Conservation (phyloP, 176 grass and related monocot species). For the Metroxylon sagu region DNA sequence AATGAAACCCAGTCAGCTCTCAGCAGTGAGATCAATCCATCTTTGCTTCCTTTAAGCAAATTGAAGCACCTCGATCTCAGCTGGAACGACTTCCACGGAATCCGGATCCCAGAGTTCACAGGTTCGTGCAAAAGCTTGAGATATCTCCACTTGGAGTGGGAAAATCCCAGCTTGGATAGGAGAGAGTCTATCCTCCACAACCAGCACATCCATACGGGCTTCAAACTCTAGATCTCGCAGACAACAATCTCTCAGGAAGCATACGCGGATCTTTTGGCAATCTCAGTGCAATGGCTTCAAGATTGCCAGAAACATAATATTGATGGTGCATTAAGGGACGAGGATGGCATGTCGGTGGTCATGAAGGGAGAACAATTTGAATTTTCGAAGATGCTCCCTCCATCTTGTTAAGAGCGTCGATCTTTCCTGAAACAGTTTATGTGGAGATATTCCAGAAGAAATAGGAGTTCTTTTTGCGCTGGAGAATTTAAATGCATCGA, state of each 20-base stretch:
- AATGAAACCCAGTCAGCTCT: not conserved
- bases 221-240: too few species aligned
- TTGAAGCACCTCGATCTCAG: conserved; percentile 13
- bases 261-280: too few species aligned
- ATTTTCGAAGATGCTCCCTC: not conserved
- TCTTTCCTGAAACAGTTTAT: conserved; percentile 6
- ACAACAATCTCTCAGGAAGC: too few species aligned
- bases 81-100: not conserved
- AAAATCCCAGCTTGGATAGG: too few species aligned
- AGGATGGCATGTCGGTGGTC: not conserved
- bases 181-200: too few species aligned
- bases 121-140: not conserved
- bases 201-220: too few species aligned
- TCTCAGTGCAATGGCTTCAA: too few species aligned
- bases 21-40: conserved; percentile 4
- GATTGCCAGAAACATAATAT: too few species aligned
- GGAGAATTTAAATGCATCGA: conserved; percentile 1
- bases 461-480: not conserved
- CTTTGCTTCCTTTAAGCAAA: not conserved
- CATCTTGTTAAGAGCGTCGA: not conserved
- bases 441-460: conserved; percentile 5
- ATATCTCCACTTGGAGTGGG: too few species aligned
- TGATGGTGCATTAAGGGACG: too few species aligned
- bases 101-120: not conserved
- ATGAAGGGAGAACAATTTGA: not conserved